phyloP scores from a whole-genome alignment of 108 stramenopile genomes.

The Stephanodiscus triporus region DNA sequence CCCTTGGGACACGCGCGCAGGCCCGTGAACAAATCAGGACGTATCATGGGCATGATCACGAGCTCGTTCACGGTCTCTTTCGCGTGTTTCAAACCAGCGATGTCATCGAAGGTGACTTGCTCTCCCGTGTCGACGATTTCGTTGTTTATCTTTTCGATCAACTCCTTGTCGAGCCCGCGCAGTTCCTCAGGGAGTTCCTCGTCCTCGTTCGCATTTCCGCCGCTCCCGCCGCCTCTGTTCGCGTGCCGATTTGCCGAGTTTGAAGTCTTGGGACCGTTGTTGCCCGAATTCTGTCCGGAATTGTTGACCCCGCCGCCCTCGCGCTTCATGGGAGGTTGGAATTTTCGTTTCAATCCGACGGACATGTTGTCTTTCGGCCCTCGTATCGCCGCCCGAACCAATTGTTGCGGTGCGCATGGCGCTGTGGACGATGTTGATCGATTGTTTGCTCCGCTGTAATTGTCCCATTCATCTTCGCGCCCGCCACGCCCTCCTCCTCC shows the following conservation, averaged over 20 bases:
- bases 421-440: slow-evolving; percentile 1
- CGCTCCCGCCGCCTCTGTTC: slow-evolving; percentile 8
- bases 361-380: slow-evolving; percentile 60
- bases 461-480: slow-evolving; percentile 26
- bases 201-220: slow-evolving; percentile 42
- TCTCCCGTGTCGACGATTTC: slow-evolving; percentile 84
- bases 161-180: slow-evolving; percentile 81
- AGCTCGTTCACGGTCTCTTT: slow-evolving; percentile 88
- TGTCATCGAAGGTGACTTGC: slow-evolving; percentile 86
- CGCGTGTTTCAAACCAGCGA: slow-evolving; percentile 87
- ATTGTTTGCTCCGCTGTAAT: slow-evolving; percentile 19
- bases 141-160: slow-evolving; percentile 84
- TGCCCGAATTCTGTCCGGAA: slow-evolving; percentile 18
- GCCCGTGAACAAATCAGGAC: slow-evolving; percentile 94
- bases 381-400: slow-evolving; percentile 24
- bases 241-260: slow-evolving; percentile 21
- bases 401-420: slow-evolving; percentile 42
- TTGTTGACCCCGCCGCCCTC: slow-evolving; percentile 23
- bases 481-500: neutral
- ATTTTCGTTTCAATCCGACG: slow-evolving; percentile 79
- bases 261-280: slow-evolving; percentile 13
- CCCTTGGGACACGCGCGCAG: slow-evolving; percentile 88
- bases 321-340: slow-evolving; percentile 71
- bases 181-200: slow-evolving; percentile 89
- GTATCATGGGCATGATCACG: slow-evolving; percentile 92